Evolutionary conservation across 208 protist species (phyloP).

Genomic region (Angomonas desouzai): DNA sequence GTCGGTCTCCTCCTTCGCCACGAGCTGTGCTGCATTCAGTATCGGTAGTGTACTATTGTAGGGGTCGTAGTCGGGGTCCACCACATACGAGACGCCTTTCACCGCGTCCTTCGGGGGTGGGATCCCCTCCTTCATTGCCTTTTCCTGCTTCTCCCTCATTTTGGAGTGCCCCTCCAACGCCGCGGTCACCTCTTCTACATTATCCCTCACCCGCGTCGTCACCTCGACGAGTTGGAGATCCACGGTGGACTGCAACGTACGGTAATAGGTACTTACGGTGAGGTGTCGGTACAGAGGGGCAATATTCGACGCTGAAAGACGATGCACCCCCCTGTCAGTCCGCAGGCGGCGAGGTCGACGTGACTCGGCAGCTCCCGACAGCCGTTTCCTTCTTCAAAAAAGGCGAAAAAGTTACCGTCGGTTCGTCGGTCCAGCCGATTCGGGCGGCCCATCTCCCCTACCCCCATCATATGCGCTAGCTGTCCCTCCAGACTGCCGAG

Average conservation of each 20-base stretch:
- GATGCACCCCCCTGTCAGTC: slow-evolving; percentile 29
- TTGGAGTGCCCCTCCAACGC: slow-evolving; percentile 19
- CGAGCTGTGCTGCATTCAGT: slow-evolving; percentile 13
- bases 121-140: not conserved
- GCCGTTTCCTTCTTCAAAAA: slow-evolving; percentile 20
- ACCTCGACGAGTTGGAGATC: slow-evolving; percentile 47
- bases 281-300: slow-evolving; percentile 27
- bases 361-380: slow-evolving; percentile 26
- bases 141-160: not conserved
- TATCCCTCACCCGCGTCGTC: slow-evolving; percentile 18
- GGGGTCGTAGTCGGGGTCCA: slow-evolving; percentile 27
- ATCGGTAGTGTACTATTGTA: slow-evolving; percentile 32
- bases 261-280: slow-evolving; percentile 36
- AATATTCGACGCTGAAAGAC: slow-evolving; percentile 49
- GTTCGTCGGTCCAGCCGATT: slow-evolving; percentile 1
- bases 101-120: not conserved
- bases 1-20: slow-evolving; percentile 18
- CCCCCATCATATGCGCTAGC: slow-evolving; percentile 30
- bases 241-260: slow-evolving; percentile 20
- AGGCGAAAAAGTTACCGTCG: slow-evolving; percentile 21
- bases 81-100: not conserved
- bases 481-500: slow-evolving; percentile 34
- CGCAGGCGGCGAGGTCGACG: slow-evolving; percentile 23
- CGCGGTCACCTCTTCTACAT: slow-evolving; percentile 26
- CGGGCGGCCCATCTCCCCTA: slow-evolving; percentile 7